Percentiles rank a stretch among this genome's conserved stretches.
Evolutionary conservation across 768 basidiomycete genomes (phyloP).

Genomic region (Rhodotorula diobovata): DNA sequence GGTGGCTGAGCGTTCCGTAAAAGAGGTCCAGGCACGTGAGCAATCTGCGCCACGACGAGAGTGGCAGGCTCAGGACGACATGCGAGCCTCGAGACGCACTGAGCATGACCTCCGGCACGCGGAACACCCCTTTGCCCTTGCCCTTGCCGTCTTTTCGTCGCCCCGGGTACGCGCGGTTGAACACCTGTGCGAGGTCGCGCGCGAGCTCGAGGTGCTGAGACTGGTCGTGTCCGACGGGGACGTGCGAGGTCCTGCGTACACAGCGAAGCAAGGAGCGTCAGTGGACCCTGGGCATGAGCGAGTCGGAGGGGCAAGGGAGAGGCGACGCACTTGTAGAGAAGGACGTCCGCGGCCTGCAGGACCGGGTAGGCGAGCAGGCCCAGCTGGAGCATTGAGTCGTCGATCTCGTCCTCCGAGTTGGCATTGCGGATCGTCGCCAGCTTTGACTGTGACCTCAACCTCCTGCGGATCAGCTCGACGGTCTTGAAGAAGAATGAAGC

Average conservation of each 20-base stretch:
- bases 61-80: too few species aligned
- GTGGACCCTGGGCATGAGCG: background rate
- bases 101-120: slow-evolving; percentile 64
- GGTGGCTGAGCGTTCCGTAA: slow-evolving; percentile 55
- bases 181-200: slow-evolving; percentile 73
- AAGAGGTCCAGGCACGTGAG: too few species aligned
- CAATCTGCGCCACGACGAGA: too few species aligned
- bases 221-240: slow-evolving; percentile 96
- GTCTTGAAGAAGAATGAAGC: background rate
- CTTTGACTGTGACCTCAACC: slow-evolving; percentile 57
- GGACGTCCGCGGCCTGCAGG: slow-evolving; percentile 86
- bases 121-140: slow-evolving; percentile 58
- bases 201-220: slow-evolving; percentile 86
- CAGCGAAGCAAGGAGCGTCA: background rate
- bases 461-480: background rate
- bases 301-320: background rate
- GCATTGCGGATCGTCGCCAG: slow-evolving; percentile 70
- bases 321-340: slow-evolving; percentile 66
- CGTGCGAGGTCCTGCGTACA: slow-evolving; percentile 68
- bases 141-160: slow-evolving; percentile 27
- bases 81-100: slow-evolving; percentile 58
- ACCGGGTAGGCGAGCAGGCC: slow-evolving; percentile 90
- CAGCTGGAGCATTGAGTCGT: slow-evolving; percentile 73
- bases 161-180: slow-evolving; percentile 64
- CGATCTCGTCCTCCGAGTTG: slow-evolving; percentile 67